Evolutionary conservation across 257 asterid genomes (phyloP).

Genomic region (Gynochthodes officinalis): DNA sequence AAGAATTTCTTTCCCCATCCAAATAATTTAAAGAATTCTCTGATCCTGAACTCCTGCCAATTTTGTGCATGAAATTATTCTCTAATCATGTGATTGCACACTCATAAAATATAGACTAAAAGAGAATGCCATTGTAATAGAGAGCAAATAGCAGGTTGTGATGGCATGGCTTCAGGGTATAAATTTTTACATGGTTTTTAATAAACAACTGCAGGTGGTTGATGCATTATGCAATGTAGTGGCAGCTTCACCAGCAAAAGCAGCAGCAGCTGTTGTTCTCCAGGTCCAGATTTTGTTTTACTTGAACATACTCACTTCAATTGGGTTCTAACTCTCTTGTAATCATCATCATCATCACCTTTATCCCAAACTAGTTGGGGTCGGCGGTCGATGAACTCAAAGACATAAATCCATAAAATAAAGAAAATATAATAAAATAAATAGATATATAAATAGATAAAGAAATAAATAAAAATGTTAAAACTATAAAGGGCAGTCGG

Average conservation of each 20-base stretch:
- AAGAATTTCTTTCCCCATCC: background rate
- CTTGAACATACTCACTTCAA: slow-evolving; percentile 23
- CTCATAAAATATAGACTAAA: background rate
- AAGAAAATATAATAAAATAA: too few species aligned
- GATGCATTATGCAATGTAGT: slow-evolving; percentile 97
- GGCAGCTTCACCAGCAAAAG: slow-evolving; percentile 91
- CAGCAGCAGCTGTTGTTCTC: slow-evolving; percentile 95
- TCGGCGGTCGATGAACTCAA: too few species aligned
- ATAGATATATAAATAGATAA: too few species aligned
- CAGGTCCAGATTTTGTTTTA: slow-evolving; percentile 75
- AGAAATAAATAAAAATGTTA: too few species aligned
- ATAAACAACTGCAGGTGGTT: slow-evolving; percentile 58
- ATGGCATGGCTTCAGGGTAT: background rate
- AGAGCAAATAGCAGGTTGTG: background rate
- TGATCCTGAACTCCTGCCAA: background rate
- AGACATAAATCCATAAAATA: too few species aligned
- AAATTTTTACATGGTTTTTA: background rate
- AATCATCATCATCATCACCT: too few species aligned
- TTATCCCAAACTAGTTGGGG: too few species aligned
- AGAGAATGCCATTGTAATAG: background rate
- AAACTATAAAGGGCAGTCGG: too few species aligned
- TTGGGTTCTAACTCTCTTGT: background rate
- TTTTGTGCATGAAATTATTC: background rate
- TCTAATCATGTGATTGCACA: background rate
- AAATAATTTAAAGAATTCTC: background rate